phyloP scores from a whole-genome alignment of 306 rosid genomes.

The Cicer arietinum region DNA sequence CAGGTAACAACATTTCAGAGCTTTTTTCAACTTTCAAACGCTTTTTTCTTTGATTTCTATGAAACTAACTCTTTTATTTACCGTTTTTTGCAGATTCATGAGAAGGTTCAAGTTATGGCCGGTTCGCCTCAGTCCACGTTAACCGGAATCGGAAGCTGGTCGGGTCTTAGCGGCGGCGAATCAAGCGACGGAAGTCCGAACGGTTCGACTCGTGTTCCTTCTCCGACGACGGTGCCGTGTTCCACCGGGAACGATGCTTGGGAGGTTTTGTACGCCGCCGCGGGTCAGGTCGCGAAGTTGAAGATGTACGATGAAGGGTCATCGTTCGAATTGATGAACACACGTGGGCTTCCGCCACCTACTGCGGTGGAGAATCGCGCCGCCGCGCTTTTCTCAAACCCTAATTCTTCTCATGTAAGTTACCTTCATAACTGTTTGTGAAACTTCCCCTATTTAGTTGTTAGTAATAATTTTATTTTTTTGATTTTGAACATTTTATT shows the following conservation, averaged over 20 bases:
- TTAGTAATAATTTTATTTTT: not conserved
- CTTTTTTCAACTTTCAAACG: not conserved
- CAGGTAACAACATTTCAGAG: constrained; percentile 44
- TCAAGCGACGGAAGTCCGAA: constrained; percentile 78
- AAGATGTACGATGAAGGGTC: constrained; percentile 54
- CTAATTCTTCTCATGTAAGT: constrained; percentile 37
- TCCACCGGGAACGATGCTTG: constrained; percentile 59
- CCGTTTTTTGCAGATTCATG: constrained; percentile 12
- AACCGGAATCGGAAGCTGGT: constrained; percentile 77
- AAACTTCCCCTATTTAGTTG: not conserved
- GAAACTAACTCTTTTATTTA: not conserved
- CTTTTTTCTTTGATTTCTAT: not conserved
- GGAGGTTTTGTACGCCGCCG: constrained; percentile 81
- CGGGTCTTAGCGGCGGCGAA: constrained; percentile 53
- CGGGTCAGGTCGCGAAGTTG: constrained; percentile 82
- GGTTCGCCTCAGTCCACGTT: constrained; percentile 89
- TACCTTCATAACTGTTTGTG: not conserved
- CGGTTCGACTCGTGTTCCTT: constrained; percentile 67
- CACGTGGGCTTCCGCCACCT: constrained; percentile 33
- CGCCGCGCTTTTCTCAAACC: constrained; percentile 44
- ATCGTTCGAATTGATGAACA: constrained; percentile 37
- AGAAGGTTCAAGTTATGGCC: constrained; percentile 45
- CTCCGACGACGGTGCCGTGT: constrained; percentile 80
- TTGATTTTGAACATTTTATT: too few relatives aligned
- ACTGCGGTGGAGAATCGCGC: constrained; percentile 22